Base-by-base conservation (phyloP, 495 filamentous ascomycete species). In the Hyaloscypha finlandica region DNA sequence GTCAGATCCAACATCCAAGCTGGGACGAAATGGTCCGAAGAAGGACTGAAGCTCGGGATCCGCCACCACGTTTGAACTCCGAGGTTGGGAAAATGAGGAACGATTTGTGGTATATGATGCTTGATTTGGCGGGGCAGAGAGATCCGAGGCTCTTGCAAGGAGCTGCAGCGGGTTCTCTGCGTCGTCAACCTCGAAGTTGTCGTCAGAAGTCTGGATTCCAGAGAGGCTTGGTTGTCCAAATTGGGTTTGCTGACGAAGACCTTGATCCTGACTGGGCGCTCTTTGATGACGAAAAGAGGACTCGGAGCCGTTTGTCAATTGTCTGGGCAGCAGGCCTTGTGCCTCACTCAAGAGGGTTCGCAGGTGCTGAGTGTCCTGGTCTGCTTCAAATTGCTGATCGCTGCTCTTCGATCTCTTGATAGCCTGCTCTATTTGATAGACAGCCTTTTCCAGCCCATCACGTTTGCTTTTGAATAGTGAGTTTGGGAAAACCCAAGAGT, bases 131-230 rank as follows among this genome's bases (percentile, higher is more conserved):
- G 84, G 86, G 9, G 87, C 78, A 59, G 88, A 84, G 39, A 90
- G 79, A 73, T 92, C 88, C 6, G 89, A 90, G 0, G 89, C 89
- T 22, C 88, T 80, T 3, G 89, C 89, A 25, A 92, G 82, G 2
- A 92, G 74, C 71, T 92, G 89, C 11, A 92, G 75, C 0, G 89
- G 89, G 65, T 92, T 92, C 69, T 92, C 89, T 20, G 89, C 89
- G 76, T 91, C 89, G 66, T 90, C 89, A 6, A 92, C 73, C 30
- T 85, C 83, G 14, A 90, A 79, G 45, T 80, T 77, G 25, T 88
- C 84, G 16, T 83, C 80, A 32, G 35, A 29, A 4, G 33, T 14
- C 37, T 48, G 53, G 1, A 31, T 8, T 12, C 3, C 53, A 56
- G 53, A 29, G 19, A 31, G 53, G 19, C 1, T 25, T 4, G 8